Percentiles rank a stretch among this genome's conserved stretches.
These are phyloP conservation scores for Vickermania spadyakhi DNA, from an alignment of 208 protist genomes.

Conservation along the genomic window DNA sequence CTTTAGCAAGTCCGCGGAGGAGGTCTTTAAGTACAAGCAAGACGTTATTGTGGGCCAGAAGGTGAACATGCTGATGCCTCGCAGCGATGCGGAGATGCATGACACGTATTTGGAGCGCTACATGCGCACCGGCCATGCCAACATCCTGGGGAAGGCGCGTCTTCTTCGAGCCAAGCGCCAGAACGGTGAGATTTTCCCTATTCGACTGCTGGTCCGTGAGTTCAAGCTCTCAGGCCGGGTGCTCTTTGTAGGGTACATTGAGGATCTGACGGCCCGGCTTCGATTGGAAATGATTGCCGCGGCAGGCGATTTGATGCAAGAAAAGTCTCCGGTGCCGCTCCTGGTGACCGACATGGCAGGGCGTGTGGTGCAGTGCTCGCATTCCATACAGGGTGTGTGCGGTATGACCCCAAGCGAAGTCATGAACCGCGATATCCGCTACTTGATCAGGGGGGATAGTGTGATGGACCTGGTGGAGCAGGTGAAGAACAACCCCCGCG, in stretches of 20 bases:
- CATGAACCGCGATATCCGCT: conserved; percentile 5
- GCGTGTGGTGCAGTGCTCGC: conserved; percentile 9
- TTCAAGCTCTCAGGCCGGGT: not conserved
- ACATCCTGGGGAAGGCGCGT: conserved; percentile 12
- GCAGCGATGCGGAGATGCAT: conserved; percentile 10
- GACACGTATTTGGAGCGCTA: conserved; percentile 13
- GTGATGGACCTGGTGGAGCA: not conserved
- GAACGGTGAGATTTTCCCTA: conserved; percentile 11
- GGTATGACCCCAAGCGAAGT: not conserved
- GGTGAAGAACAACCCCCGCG: conserved; percentile 7
- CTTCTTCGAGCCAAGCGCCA: conserved; percentile 8
- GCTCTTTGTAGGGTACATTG: conserved; percentile 10
- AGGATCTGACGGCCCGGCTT: conserved; percentile 5
- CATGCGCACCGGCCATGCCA: conserved; percentile 11
- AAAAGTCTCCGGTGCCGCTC: conserved; percentile 18
- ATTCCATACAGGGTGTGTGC: conserved; percentile 4
- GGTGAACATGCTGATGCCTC: conserved; percentile 12
- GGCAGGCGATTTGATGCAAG: conserved; percentile 9
- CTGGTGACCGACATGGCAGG: conserved; percentile 16
- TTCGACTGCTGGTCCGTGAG: conserved; percentile 12
- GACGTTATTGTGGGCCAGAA: conserved; percentile 15
- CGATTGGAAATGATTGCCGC: conserved; percentile 3
- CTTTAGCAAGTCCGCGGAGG: conserved; percentile 6
- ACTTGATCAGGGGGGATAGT: conserved; percentile 7
- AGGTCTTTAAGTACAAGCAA: conserved; percentile 8